A percentile compares a stretch with the other conserved stretches of the same genome.
Conservation (phyloP, 1,284 basidiomycete species). For the Cryptococcus depauperatus region DNA sequence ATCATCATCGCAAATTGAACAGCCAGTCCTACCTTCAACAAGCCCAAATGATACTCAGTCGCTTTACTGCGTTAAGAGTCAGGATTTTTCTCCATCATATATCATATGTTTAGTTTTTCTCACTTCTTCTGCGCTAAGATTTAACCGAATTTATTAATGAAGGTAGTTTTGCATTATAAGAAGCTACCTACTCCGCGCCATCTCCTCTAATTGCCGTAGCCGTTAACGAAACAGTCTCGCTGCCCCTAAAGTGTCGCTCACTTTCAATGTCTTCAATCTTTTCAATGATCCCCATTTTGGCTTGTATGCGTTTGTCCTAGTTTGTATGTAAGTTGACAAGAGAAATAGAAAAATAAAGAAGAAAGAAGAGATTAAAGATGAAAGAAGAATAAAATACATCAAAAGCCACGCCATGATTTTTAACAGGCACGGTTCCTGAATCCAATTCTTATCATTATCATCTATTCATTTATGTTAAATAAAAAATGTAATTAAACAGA, state of each 20-base stretch:
- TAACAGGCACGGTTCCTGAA: too few relatives aligned
- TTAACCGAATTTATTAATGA: too few relatives aligned
- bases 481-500: too few relatives aligned
- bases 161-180: background rate
- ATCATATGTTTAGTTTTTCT: conserved; percentile 36
- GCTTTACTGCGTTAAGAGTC: conserved; percentile 50
- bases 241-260: conserved; percentile 31
- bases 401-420: too few relatives aligned
- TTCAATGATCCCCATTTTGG: conserved; percentile 75
- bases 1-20: background rate
- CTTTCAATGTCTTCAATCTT: conserved; percentile 95
- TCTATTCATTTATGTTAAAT: too few relatives aligned
- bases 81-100: too few relatives aligned
- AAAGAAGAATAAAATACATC: too few relatives aligned
- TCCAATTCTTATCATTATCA: too few relatives aligned
- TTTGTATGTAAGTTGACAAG: background rate
- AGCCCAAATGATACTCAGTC: conserved; percentile 74
- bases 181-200: conserved; percentile 70
- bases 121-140: conserved; percentile 92
- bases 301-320: background rate
- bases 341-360: too few relatives aligned
- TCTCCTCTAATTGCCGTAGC: conserved; percentile 62
- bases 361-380: background rate
- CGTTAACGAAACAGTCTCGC: conserved; percentile 3
- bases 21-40: conserved; percentile 30